These are phyloP conservation scores for Nicotiana noctiflora DNA, from an alignment of 257 asterid species.

Conservation along the genomic window DNA sequence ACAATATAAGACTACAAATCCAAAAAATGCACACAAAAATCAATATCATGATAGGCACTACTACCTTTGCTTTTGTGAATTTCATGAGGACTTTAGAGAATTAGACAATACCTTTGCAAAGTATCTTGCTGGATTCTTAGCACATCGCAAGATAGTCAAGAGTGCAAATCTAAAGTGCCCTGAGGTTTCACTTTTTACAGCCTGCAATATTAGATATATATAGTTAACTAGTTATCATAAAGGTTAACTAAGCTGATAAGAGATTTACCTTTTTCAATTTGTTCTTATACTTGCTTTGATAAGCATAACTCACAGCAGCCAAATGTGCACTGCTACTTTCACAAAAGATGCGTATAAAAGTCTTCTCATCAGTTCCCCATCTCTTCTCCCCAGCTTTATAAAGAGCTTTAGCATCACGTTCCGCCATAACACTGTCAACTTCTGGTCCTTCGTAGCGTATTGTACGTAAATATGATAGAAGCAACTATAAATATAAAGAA, in stretches of 20 bases:
- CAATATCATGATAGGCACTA: too few species aligned
- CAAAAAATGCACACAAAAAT: too few species aligned
- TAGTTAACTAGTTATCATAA: neutral
- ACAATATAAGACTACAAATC: neutral
- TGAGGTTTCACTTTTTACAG: constrained; percentile 78
- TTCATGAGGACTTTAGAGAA: neutral
- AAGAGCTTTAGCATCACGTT: constrained; percentile 79
- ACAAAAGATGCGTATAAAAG: constrained; percentile 59
- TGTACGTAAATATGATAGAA: constrained; percentile 45
- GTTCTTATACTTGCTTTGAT: constrained; percentile 50
- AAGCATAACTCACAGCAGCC: constrained; percentile 61
- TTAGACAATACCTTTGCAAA: constrained; percentile 67
- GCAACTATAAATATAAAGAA: constrained; percentile 44
- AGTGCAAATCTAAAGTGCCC: constrained; percentile 71
- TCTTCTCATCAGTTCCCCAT: constrained; percentile 84
- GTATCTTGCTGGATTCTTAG: constrained; percentile 68
- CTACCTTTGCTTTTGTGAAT: too few species aligned
- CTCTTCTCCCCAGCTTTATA: constrained; percentile 87
- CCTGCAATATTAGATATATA: constrained; percentile 43
- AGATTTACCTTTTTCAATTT: constrained; percentile 58
- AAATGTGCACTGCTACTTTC: constrained; percentile 74
- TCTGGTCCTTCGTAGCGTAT: constrained; percentile 87
- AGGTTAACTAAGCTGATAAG: neutral
- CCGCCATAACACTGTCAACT: constrained; percentile 57
- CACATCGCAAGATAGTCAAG: constrained; percentile 58